Evolutionary conservation across 164 flowering plant species (phyloP), one percentile per base, ranked within the genome.

Genomic region (Umbellularia californica): DNA sequence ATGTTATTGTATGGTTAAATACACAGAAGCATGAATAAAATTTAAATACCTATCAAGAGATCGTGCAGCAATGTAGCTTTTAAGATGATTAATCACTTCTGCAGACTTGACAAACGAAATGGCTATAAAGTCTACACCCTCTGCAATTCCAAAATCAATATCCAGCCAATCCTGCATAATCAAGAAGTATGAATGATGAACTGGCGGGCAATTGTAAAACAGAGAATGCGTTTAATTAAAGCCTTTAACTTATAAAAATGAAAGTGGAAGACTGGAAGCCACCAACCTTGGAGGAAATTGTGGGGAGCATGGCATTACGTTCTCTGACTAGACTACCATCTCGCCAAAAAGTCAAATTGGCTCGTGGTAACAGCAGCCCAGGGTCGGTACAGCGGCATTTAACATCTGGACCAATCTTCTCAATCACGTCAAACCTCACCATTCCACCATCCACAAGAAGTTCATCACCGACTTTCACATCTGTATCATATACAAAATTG

Each of bases 361-460:
- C 99, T 62, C 99, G 84, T 19, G 99, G 99, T 60, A 95, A 83
- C 85, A 95, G 71, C 72, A 93, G 81, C 47, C 99, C 99, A 65
- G 99, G 98, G 83, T 95, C 98, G 35, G 97, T 93, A 72, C 98
- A 93, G 19, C 79, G 81, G 78, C 98, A 92, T 79, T 90, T 93
- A 63, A 93, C 98, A 85, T 95, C 99, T 25, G 98, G 99, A 65
- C 99, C 99, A 81, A 95, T 82, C 82, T 90, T 95, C 84, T 93
- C 97, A 78, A 90, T 85, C 82, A 95, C 99, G 70, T 95, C 99
- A 85, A 93, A 93, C 83, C 98, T 91, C 79, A 92, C 98, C 99
- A 95, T 95, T 78, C 99, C 98, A 65, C 99, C 99, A 83, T 95
- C 98, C 76, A 95, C 96, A 50, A 95, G 90, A 72, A 95, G 94